Evolutionary conservation across 208 protist genomes (phyloP).

Genomic region (Trypanosoma cruzi): DNA sequence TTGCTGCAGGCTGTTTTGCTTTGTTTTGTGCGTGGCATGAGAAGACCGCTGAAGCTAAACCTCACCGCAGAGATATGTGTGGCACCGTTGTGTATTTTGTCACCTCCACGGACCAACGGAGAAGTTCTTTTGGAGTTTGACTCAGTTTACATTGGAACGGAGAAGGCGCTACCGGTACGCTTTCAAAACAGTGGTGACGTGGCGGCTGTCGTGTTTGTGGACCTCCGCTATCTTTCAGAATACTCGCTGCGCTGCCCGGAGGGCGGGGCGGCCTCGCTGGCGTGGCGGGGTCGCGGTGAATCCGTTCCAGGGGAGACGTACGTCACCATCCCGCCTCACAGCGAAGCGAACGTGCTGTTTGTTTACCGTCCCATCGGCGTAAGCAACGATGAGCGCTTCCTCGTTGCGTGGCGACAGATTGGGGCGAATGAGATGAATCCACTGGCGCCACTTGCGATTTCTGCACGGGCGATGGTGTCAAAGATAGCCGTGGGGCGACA

Average conservation of each 20-base stretch:
- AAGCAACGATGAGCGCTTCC: constrained; percentile 31
- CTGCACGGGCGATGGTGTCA: constrained; percentile 38
- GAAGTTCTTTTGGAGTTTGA: constrained; percentile 90
- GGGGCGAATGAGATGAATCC: constrained; percentile 71
- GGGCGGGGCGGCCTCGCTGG: constrained; percentile 14
- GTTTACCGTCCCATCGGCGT: constrained; percentile 33
- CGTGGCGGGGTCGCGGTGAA: constrained; percentile 28
- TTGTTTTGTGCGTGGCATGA: constrained; percentile 85
- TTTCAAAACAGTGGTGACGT: constrained; percentile 86
- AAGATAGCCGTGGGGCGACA: constrained; percentile 37
- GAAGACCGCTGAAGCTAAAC: constrained; percentile 55
- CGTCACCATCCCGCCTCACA: constrained; percentile 32
- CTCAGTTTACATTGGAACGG: constrained; percentile 79
- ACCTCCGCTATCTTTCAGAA: constrained; percentile 52
- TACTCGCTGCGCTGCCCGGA: constrained; percentile 35
- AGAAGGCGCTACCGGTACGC: constrained; percentile 43
- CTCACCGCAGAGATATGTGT: constrained; percentile 76
- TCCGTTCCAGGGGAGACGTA: constrained; percentile 25
- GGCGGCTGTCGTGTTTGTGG: constrained; percentile 73
- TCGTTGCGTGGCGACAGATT: constrained; percentile 71
- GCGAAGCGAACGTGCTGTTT: constrained; percentile 34
- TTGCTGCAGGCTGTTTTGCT: constrained; percentile 40
- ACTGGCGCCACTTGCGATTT: constrained; percentile 64
- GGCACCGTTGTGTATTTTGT: constrained; percentile 53
- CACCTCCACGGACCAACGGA: constrained; percentile 45